Evolutionary conservation across 2,329 filamentous ascomycete genomes (phyloP).

Genomic region (Pseudocercospora fuligena): DNA sequence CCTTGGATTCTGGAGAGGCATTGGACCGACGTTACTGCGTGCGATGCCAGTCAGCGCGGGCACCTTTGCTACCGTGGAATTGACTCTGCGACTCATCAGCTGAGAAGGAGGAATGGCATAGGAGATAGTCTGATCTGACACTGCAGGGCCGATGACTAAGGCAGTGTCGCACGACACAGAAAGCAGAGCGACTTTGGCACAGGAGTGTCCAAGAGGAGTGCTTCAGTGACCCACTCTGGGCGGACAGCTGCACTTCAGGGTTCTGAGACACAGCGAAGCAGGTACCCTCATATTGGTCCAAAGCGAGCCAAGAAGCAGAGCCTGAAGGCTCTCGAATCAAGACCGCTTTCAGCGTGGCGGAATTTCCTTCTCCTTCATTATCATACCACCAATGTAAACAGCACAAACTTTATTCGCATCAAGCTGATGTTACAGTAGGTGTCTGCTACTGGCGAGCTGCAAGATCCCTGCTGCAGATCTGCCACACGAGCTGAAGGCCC

Average conservation of each 20-base stretch:
- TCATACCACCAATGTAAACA: too few species aligned
- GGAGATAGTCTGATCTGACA: background rate
- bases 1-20: constrained; percentile 91
- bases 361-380: background rate
- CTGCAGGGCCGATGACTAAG: background rate
- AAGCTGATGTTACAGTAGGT: background rate
- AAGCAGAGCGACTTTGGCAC: too few species aligned
- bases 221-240: too few species aligned
- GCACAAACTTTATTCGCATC: background rate
- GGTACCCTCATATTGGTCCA: too few species aligned
- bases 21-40: constrained; percentile 86
- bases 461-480: background rate
- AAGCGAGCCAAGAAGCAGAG: background rate
- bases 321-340: background rate
- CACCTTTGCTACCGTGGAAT: constrained; percentile 79
- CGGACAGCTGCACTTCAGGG: too few species aligned
- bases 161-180: too few species aligned
- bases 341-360: background rate
- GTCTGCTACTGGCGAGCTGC: background rate
- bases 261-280: too few species aligned
- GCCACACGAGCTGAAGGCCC: background rate
- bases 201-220: too few species aligned
- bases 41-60: constrained; percentile 97
- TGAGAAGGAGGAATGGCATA: background rate
- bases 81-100: constrained; percentile 47